Percentiles rank a stretch among this genome's conserved stretches.
Conservation (phyloP, 805 yeast species). For the Lachancea meyersii region DNA sequence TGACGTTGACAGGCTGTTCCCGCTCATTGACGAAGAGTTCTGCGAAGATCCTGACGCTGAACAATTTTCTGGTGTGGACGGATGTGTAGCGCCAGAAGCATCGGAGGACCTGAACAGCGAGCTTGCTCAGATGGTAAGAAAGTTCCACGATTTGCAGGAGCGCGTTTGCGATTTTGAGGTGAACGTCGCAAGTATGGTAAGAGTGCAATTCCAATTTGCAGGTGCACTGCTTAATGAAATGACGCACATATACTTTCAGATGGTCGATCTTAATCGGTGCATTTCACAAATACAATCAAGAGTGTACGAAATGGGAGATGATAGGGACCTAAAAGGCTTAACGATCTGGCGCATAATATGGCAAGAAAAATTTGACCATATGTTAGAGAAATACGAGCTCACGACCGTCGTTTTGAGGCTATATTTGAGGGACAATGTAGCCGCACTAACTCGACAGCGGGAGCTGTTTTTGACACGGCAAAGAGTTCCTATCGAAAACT, state of each 20-base stretch:
- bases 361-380: constrained; percentile 22
- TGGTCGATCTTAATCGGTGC: constrained; percentile 31
- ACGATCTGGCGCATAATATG: constrained; percentile 27
- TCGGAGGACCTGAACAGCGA: constrained; percentile 26
- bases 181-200: constrained; percentile 33
- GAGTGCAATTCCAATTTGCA: constrained; percentile 33
- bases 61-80: constrained; percentile 26
- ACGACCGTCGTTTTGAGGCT: constrained; percentile 30
- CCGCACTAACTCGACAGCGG: constrained; percentile 30
- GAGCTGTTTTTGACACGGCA: constrained; percentile 28
- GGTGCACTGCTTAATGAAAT: constrained; percentile 32
- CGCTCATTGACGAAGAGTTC: constrained; percentile 25
- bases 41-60: constrained; percentile 31
- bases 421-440: constrained; percentile 30
- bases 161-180: constrained; percentile 33
- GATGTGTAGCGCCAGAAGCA: constrained; percentile 29
- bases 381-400: constrained; percentile 27
- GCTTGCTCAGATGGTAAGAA: constrained; percentile 29
- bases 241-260: constrained; percentile 29
- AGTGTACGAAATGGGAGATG: constrained; percentile 17
- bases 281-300: constrained; percentile 23
- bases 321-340: constrained; percentile 24
- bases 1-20: constrained; percentile 19
- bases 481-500: constrained; percentile 13
- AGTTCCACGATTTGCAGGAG: constrained; percentile 29